Evolutionary conservation across 352 stramenopile species (phyloP).

Genomic region (Pythium apleroticum): DNA sequence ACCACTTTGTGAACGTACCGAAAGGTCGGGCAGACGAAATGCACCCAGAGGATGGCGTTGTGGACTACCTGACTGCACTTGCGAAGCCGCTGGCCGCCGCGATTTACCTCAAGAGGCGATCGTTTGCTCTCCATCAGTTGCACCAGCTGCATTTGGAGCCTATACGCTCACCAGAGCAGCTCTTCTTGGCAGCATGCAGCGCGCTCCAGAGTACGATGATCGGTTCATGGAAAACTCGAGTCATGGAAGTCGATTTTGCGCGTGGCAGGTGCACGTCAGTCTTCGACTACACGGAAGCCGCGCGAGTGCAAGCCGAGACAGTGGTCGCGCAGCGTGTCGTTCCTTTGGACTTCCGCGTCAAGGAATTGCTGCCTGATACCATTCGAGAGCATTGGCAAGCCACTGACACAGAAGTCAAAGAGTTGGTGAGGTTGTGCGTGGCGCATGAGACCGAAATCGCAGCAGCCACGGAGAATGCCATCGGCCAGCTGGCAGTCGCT

Average conservation of each 20-base stretch:
- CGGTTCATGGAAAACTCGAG: constrained; percentile 53
- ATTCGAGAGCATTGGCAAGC: constrained; percentile 35
- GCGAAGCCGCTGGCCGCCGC: constrained; percentile 41
- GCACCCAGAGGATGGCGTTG: constrained; percentile 60
- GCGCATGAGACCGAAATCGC: constrained; percentile 6
- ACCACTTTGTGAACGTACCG: constrained; percentile 50
- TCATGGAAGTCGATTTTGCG: constrained; percentile 53
- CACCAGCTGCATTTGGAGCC: constrained; percentile 38
- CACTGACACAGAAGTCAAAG: constrained; percentile 3
- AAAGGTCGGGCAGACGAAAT: constrained; percentile 58
- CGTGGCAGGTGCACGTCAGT: constrained; percentile 50
- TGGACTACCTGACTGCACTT: constrained; percentile 50
- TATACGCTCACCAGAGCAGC: constrained; percentile 53
- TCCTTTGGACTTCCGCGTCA: constrained; percentile 40
- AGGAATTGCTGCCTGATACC: constrained; percentile 52
- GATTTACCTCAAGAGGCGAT: constrained; percentile 66
- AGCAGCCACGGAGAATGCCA: neutral
- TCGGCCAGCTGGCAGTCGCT: neutral
- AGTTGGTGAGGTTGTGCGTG: constrained; percentile 13
- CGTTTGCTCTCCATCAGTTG: constrained; percentile 48
- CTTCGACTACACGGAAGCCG: constrained; percentile 53
- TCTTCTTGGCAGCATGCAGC: constrained; percentile 44
- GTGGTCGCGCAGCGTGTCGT: constrained; percentile 28
- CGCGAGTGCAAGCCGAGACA: constrained; percentile 17
- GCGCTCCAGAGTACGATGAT: constrained; percentile 47